Percentiles rank a stretch among this genome's conserved stretches.
phyloP scores from a whole-genome alignment of 176 grass and related monocot genomes.

The Thalia dealbata region DNA sequence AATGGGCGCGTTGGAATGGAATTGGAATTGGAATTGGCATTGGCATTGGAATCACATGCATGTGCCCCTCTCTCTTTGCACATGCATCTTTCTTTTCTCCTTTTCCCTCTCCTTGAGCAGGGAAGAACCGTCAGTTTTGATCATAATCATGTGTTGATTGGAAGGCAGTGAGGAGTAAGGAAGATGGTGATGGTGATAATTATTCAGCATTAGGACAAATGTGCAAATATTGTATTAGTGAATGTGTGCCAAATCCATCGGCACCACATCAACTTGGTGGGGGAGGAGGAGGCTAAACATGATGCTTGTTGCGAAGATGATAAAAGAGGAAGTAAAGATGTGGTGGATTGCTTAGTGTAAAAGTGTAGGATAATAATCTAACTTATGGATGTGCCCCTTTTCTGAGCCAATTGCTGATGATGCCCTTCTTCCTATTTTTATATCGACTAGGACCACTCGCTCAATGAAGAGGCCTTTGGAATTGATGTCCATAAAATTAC shows the following conservation, averaged over 20 bases:
- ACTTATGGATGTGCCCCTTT: neutral
- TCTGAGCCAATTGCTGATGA: neutral
- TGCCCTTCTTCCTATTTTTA: neutral
- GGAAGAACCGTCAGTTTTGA: too few species aligned
- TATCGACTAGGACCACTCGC: neutral
- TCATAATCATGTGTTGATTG: too few species aligned
- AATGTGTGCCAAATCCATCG: too few species aligned
- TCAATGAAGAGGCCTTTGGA: neutral
- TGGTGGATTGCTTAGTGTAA: constrained; percentile 7
- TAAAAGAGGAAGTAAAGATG: neutral
- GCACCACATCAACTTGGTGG: too few species aligned
- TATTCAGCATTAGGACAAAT: too few species aligned
- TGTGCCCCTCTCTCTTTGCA: neutral
- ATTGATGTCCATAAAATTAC: neutral
- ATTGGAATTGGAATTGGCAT: too few species aligned
- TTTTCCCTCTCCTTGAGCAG: neutral
- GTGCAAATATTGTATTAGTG: too few species aligned
- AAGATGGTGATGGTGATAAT: too few species aligned
- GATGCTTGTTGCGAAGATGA: neutral
- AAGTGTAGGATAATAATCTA: neutral
- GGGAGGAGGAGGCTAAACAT: too few species aligned
- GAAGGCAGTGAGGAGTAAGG: too few species aligned
- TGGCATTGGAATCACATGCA: constrained; percentile 6
- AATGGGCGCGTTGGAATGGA: constrained; percentile 21
- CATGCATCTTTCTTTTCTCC: neutral